phyloP scores from a whole-genome alignment of 2,329 filamentous ascomycete genomes.

The Curvularia sp. region DNA sequence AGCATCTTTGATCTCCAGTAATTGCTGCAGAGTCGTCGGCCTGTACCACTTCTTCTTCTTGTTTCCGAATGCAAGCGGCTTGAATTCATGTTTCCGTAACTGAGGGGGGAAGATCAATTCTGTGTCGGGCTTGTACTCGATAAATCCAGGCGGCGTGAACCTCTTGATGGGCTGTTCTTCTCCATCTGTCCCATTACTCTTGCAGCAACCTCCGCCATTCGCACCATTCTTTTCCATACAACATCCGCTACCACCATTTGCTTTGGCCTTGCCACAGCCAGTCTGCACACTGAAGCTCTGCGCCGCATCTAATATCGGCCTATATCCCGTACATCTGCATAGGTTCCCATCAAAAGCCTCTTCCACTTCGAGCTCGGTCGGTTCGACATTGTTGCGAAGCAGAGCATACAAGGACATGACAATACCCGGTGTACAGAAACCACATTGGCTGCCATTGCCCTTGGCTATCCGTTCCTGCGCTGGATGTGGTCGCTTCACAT shows the following conservation, averaged over 20 bases:
- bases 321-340: constrained; percentile 93
- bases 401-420: constrained; percentile 97
- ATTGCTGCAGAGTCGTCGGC: constrained; percentile 82
- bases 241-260: constrained; percentile 70
- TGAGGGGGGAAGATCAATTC: constrained; percentile 93
- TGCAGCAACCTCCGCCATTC: constrained; percentile 54
- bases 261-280: constrained; percentile 62
- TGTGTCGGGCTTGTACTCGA: constrained; percentile 91
- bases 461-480: constrained; percentile 90
- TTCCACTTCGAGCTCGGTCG: constrained; percentile 83
- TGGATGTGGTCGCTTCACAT: constrained; percentile 84
- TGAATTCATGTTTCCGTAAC: constrained; percentile 81
- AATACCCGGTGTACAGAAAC: constrained; percentile 96
- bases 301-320: constrained; percentile 91
- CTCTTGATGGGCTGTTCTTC: constrained; percentile 58
- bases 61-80: constrained; percentile 86
- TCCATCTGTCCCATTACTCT: constrained; percentile 47
- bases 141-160: constrained; percentile 89
- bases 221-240: constrained; percentile 67
- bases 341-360: constrained; percentile 97
- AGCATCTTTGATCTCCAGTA: constrained; percentile 87
- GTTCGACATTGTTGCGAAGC: constrained; percentile 80
- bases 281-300: constrained; percentile 78
- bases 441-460: constrained; percentile 90
- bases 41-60: constrained; percentile 94